Evolutionary conservation across 306 rosid species (phyloP).

Genomic region (Prunus mongolica): DNA sequence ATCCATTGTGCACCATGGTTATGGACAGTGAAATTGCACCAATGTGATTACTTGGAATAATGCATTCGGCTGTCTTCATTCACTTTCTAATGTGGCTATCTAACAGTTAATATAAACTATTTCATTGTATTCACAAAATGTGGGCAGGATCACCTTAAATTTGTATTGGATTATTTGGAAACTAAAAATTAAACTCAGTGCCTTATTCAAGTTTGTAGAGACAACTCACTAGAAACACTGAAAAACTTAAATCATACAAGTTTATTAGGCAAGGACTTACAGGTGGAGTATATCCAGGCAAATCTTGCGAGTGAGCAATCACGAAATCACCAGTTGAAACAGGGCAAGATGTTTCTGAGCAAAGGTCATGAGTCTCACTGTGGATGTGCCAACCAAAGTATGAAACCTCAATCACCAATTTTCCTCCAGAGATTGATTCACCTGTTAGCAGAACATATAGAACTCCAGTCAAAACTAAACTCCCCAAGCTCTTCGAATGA

Average conservation of each 20-base stretch:
- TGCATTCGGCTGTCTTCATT: background rate
- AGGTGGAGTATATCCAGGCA: constrained; percentile 82
- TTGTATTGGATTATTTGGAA: background rate
- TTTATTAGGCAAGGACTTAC: constrained; percentile 42
- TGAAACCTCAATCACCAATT: constrained; percentile 67
- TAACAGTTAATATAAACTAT: background rate
- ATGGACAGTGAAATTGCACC: background rate
- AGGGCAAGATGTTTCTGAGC: constrained; percentile 83
- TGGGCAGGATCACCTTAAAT: background rate
- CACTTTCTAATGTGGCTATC: background rate
- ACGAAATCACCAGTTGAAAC: constrained; percentile 67
- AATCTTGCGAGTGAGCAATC: constrained; percentile 66
- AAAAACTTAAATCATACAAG: background rate
- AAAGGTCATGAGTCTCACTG: constrained; percentile 79
- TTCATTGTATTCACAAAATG: background rate
- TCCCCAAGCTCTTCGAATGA: background rate
- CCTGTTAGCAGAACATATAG: constrained; percentile 29
- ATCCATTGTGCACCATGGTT: background rate
- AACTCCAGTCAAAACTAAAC: background rate
- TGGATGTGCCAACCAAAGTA: constrained; percentile 76
- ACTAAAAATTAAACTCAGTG: background rate
- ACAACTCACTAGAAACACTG: background rate
- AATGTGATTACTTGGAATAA: background rate
- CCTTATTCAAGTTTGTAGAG: background rate
- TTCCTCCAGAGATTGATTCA: constrained; percentile 62